Evolutionary conservation across 1,284 basidiomycete species (phyloP).

Genomic region (Ceratobasidium sp.): DNA sequence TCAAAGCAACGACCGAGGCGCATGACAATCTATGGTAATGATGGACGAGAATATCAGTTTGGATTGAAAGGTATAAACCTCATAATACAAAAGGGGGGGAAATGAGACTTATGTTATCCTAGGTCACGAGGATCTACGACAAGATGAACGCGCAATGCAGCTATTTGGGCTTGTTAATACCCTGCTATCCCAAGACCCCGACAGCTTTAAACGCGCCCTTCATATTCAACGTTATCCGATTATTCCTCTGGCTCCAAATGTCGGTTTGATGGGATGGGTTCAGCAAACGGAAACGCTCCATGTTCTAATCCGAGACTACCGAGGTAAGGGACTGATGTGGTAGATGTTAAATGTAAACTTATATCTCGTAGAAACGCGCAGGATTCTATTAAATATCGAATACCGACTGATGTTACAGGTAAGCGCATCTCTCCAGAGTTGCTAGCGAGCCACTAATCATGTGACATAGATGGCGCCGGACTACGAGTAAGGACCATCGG

Average conservation of each 20-base stretch:
- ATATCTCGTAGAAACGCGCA: slow-evolving; percentile 66
- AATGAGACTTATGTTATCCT: slow-evolving; percentile 17
- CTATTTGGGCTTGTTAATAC: slow-evolving; percentile 98
- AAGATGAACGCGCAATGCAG: slow-evolving; percentile 99
- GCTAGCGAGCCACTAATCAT: neutral
- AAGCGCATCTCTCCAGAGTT: neutral
- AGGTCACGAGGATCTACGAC: slow-evolving; percentile 98
- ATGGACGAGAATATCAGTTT: slow-evolving; percentile 95
- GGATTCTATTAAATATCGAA: slow-evolving; percentile 97
- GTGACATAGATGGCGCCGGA: slow-evolving; percentile 91
- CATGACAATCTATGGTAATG: slow-evolving; percentile 86
- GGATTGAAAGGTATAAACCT: slow-evolving; percentile 77
- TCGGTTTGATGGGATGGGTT: slow-evolving; percentile 95
- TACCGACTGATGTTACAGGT: slow-evolving; percentile 88
- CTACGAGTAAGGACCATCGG: slow-evolving; percentile 82
- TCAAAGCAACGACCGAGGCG: slow-evolving; percentile 98
- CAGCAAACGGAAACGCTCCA: slow-evolving; percentile 97
- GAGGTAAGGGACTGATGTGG: slow-evolving; percentile 54
- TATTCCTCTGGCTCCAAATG: slow-evolving; percentile 95
- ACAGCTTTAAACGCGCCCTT: slow-evolving; percentile 94
- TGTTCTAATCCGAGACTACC: slow-evolving; percentile 93
- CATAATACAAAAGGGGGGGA: neutral
- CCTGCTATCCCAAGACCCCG: slow-evolving; percentile 88
- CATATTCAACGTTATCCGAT: slow-evolving; percentile 94
- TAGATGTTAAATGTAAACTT: neutral